phyloP scores from a whole-genome alignment of 2,329 filamentous ascomycete species.

The Gaeumannomyces sp. region DNA sequence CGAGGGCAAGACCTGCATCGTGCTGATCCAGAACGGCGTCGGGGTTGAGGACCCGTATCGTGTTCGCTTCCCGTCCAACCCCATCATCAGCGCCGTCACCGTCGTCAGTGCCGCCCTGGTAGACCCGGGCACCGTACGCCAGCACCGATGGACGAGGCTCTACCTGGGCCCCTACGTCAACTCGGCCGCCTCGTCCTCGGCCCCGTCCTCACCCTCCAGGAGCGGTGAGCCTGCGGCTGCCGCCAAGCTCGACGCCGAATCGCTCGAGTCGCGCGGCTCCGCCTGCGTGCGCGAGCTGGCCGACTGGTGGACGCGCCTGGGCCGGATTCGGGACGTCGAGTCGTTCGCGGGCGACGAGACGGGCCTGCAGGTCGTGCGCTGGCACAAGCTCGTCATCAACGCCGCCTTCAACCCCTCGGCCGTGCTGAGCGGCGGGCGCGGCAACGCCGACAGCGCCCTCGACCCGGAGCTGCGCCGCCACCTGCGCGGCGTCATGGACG shows the following conservation, averaged over 20 bases:
- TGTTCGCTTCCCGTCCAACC: constrained; percentile 51
- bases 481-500: constrained; percentile 60
- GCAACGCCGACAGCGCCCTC: constrained; percentile 58
- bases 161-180: constrained; percentile 60
- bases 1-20: constrained; percentile 44
- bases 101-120: constrained; percentile 63
- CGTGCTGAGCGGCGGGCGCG: constrained; percentile 57
- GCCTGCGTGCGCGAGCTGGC: constrained; percentile 43
- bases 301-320: constrained; percentile 46
- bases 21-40: constrained; percentile 65
- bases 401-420: constrained; percentile 68
- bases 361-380: constrained; percentile 63
- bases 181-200: constrained; percentile 16
- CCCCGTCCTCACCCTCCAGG: constrained; percentile 10
- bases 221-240: constrained; percentile 13
- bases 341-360: constrained; percentile 49
- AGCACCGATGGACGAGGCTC: constrained; percentile 70
- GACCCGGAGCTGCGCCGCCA: constrained; percentile 58
- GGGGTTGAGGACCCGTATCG: constrained; percentile 64
- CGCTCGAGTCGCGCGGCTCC: constrained; percentile 21
- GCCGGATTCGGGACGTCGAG: constrained; percentile 60
- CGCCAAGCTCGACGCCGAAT: background rate
- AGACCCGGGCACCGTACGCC: constrained; percentile 54
- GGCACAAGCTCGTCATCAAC: constrained; percentile 75
- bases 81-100: constrained; percentile 63